Evolutionary conservation across 2,329 filamentous ascomycete genomes (phyloP), one percentile per base, ranked within the genome.

Genomic region (Davidsoniella virescens): DNA sequence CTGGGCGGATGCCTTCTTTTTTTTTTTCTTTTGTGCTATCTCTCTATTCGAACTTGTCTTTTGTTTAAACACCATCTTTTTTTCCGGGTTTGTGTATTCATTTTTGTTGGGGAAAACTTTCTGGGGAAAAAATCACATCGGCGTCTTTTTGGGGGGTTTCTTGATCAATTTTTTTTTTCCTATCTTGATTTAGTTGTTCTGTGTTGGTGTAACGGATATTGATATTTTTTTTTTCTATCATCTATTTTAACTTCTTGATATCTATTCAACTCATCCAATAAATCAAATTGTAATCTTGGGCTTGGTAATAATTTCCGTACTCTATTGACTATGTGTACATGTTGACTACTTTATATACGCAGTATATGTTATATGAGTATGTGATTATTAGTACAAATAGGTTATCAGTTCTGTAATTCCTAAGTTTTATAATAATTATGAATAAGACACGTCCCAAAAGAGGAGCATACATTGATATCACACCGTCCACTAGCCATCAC

Each of bases 321-420:
- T 23, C 20, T 5, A 23, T 23, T 23, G 20, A 2, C 4, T 23
- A 5, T 12, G 9, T 33, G 12, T 33, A 33, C 29, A 33, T 33
- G 6, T 33, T 12, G 0, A 33, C 3, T 33, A 4, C 29, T 33
- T 33, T 33, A 33, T 33, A 33, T 33, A 33, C 26, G 6, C 29
- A 33, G 8, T 12, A 33, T 33, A 33, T 33, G 29, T 33, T 33
- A 33, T 33, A 29, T 12, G 26, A 29, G 29, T 9, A 9, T 33
- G 29, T 4, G 12, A 12, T 33, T 10, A 12, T 33, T 3, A 33
- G 29, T 33, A 33, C 12, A 12, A 33, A 29, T 23, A 23, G n/a
- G 12, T 37, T 3, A 18, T 40, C n/a, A 42, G 47, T 49, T 36
- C 47, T 50, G 47, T 50, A 23, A 36, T 50, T 36, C 47, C 47